phyloP scores from a whole-genome alignment of 2,329 filamentous ascomycete genomes.

The Cercospora sesami region DNA sequence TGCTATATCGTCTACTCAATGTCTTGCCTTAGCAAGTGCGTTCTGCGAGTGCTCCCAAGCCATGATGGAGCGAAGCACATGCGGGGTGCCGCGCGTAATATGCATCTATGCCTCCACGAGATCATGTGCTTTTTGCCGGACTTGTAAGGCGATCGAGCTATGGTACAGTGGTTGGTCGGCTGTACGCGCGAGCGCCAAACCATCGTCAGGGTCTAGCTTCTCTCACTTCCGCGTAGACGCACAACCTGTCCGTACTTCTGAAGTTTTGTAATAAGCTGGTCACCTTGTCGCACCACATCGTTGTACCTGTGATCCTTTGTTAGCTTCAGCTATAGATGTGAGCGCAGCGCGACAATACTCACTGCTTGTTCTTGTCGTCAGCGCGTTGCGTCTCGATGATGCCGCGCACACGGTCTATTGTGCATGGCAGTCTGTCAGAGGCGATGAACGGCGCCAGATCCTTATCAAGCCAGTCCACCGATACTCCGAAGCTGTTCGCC shows the following conservation, averaged over 20 bases:
- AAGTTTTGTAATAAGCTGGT: conserved; percentile 96
- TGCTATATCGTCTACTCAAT: background rate
- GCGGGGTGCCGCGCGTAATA: background rate
- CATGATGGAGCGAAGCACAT: background rate
- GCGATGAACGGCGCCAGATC: conserved; percentile 98
- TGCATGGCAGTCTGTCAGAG: conserved; percentile 89
- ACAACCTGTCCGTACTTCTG: conserved; percentile 99
- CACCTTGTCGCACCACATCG: conserved; percentile 95
- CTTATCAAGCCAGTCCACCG: conserved; percentile 91
- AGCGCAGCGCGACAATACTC: conserved; percentile 21
- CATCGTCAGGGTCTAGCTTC: conserved; percentile 57
- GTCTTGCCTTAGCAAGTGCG: background rate
- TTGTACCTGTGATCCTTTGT: conserved; percentile 60
- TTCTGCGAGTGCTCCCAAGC: background rate
- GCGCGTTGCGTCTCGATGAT: conserved; percentile 97
- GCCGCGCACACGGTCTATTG: conserved; percentile 93
- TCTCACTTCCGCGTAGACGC: conserved; percentile 88
- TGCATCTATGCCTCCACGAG: background rate
- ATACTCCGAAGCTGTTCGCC: conserved; percentile 95
- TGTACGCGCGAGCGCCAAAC: background rate
- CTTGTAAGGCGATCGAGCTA: background rate
- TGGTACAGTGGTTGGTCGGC: conserved; percentile 5
- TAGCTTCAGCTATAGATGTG: background rate
- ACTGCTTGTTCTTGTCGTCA: conserved; percentile 98
- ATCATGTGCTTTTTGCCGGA: background rate